Conservation (phyloP, 2,329 filamentous ascomycete species). For the Penicillium griseofulvum region DNA sequence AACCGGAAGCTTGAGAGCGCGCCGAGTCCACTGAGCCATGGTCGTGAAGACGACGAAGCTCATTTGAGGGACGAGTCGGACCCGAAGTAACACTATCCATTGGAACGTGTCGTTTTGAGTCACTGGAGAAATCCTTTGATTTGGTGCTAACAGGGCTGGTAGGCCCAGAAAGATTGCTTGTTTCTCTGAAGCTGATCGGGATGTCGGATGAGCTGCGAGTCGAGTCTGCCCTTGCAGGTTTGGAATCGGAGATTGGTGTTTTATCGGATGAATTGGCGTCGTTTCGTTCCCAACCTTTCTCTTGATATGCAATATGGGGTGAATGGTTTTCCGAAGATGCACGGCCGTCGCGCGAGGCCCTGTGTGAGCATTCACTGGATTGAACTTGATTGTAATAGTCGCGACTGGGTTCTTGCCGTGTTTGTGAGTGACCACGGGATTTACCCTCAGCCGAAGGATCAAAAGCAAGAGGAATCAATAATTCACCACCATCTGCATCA, state of each 20-base stretch:
- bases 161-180: slow-evolving; percentile 40
- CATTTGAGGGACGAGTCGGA: slow-evolving; percentile 56
- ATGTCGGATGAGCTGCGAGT: slow-evolving; percentile 45
- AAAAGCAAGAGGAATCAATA: slow-evolving; percentile 72
- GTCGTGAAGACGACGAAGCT: slow-evolving; percentile 55
- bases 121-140: slow-evolving; percentile 17
- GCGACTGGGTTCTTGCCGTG: slow-evolving; percentile 41
- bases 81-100: slow-evolving; percentile 28
- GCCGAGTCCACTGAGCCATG: slow-evolving; percentile 47
- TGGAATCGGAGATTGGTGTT: slow-evolving; percentile 54
- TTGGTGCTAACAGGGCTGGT: slow-evolving; percentile 29
- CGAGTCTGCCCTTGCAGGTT: slow-evolving; percentile 55
- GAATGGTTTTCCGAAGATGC: slow-evolving; percentile 54
- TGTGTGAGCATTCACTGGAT: slow-evolving; percentile 27
- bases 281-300: slow-evolving; percentile 68
- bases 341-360: slow-evolving; percentile 24
- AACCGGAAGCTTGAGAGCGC: slow-evolving; percentile 31
- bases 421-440: slow-evolving; percentile 49
- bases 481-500: slow-evolving; percentile 61
- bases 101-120: slow-evolving; percentile 17
- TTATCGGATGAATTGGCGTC: slow-evolving; percentile 36
- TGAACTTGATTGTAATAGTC: slow-evolving; percentile 56
- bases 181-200: slow-evolving; percentile 39
- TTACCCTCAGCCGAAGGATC: slow-evolving; percentile 61
- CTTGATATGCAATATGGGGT: slow-evolving; percentile 89